A percentile compares a stretch with the other conserved stretches of the same genome.
Conservation (phyloP, 2,329 filamentous ascomycete genomes). For the Pseudogymnoascus sp. region DNA sequence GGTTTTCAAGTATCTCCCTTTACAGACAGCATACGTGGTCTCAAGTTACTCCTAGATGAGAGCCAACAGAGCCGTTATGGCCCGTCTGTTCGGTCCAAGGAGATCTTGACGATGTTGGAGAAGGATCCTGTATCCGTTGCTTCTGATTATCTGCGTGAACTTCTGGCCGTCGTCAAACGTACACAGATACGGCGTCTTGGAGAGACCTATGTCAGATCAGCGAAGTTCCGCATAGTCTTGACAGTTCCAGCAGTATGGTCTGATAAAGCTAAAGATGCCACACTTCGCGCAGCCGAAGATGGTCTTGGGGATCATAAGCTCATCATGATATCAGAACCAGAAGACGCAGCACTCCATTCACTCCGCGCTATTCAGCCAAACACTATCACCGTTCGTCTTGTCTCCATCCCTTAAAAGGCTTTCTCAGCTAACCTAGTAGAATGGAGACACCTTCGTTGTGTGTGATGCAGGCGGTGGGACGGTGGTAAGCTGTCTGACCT, state of each 20-base stretch:
- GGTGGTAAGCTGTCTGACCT: conserved; percentile 13
- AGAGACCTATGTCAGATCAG: neutral
- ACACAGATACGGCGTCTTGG: neutral
- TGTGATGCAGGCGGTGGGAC: conserved; percentile 29
- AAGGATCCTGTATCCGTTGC: neutral
- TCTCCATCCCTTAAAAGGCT: neutral
- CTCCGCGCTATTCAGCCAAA: conserved; percentile 14
- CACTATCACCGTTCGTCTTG: conserved; percentile 15
- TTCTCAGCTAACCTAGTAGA: neutral
- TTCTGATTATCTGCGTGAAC: neutral
- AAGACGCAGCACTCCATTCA: conserved; percentile 22
- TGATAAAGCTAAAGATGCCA: conserved; percentile 22
- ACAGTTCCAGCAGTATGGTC: conserved; percentile 24
- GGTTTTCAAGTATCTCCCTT: neutral
- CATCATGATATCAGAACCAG: conserved; percentile 23
- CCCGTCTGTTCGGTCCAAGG: neutral
- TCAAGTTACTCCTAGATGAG: neutral
- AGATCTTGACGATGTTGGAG: neutral
- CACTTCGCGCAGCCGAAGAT: conserved; percentile 20
- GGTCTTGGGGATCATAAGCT: conserved; percentile 18
- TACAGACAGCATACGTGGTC: neutral
- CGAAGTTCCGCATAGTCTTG: neutral
- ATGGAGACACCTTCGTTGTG: conserved; percentile 27
- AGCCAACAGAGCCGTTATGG: neutral
- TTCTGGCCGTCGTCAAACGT: neutral